A percentile compares a stretch with the other conserved stretches of the same genome.
Evolutionary conservation across 345 rosid species (phyloP).

Genomic region (Hibiscus trionum): DNA sequence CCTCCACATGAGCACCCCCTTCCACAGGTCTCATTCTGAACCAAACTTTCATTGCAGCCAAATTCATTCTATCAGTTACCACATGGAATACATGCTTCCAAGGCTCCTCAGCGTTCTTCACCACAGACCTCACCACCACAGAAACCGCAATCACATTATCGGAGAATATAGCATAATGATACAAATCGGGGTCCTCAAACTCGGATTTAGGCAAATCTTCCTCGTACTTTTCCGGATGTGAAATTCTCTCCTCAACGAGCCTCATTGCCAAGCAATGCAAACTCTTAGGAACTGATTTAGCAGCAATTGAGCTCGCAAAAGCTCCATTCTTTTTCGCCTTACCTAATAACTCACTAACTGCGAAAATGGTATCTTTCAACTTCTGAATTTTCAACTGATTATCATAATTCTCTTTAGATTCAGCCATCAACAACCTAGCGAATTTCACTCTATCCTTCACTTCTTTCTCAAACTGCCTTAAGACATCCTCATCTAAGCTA

Average conservation of each 20-base stretch:
- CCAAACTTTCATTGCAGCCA: conserved; percentile 97
- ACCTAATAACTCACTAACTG: conserved; percentile 62
- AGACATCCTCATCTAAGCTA: conserved; percentile 61
- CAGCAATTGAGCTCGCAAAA: conserved; percentile 67
- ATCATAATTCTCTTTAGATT: conserved; percentile 79
- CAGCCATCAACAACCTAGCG: conserved; percentile 60
- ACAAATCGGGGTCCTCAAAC: conserved; percentile 65
- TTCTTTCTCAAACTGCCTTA: conserved; percentile 82
- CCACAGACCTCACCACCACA: conserved; percentile 79
- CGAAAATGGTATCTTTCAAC: conserved; percentile 79
- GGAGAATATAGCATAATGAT: conserved; percentile 73
- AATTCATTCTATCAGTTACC: conserved; percentile 72
- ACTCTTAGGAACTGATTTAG: conserved; percentile 79
- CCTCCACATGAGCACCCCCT: conserved; percentile 70
- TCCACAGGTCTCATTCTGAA: conserved; percentile 82
- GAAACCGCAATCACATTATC: conserved; percentile 90
- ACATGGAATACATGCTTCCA: conserved; percentile 84
- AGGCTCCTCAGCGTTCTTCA: conserved; percentile 72
- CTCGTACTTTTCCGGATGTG: conserved; percentile 60
- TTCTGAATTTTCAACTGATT: conserved; percentile 92
- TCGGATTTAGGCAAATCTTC: conserved; percentile 49
- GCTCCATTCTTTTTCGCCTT: conserved; percentile 92
- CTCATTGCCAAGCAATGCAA: conserved; percentile 94
- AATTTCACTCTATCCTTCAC: conserved; percentile 78
- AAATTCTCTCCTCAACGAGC: conserved; percentile 77